These are phyloP conservation scores for Blastocystis sp. DNA, from an alignment of 352 stramenopile genomes.

Conservation along the genomic window DNA sequence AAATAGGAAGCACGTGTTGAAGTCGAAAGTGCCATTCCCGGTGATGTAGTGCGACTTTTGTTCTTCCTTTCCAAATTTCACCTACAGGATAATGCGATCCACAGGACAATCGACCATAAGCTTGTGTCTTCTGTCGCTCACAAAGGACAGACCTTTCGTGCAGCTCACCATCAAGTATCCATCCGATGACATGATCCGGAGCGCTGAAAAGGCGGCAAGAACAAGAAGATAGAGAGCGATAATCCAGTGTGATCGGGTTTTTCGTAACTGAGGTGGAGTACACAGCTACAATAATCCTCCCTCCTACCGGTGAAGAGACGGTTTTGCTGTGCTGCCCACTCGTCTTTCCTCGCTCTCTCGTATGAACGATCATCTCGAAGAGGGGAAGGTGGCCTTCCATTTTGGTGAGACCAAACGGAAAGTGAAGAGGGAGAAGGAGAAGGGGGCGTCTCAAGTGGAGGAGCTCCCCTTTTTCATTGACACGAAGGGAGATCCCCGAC, in stretches of 20 bases:
- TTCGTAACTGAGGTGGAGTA: background rate
- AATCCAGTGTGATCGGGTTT: background rate
- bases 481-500: background rate
- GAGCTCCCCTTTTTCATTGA: background rate
- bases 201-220: background rate
- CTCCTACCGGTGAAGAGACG: background rate
- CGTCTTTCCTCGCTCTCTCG: background rate
- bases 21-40: background rate
- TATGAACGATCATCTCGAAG: background rate
- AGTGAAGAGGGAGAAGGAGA: background rate
- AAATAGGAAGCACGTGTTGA: background rate
- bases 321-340: background rate
- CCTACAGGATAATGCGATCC: background rate
- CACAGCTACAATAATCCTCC: background rate
- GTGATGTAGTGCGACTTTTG: conserved; percentile 5
- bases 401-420: too few relatives aligned
- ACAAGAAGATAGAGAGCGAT: background rate
- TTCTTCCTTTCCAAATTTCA: background rate
- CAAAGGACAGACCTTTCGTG: background rate
- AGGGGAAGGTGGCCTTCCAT: background rate
- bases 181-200: background rate
- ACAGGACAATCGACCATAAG: background rate
- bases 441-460: too few relatives aligned
- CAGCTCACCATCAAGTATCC: conserved; percentile 13
- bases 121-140: background rate